Percentiles rank a stretch among this genome's conserved stretches.
Evolutionary conservation across 805 yeast species (phyloP).

Genomic region (Candida germanica): DNA sequence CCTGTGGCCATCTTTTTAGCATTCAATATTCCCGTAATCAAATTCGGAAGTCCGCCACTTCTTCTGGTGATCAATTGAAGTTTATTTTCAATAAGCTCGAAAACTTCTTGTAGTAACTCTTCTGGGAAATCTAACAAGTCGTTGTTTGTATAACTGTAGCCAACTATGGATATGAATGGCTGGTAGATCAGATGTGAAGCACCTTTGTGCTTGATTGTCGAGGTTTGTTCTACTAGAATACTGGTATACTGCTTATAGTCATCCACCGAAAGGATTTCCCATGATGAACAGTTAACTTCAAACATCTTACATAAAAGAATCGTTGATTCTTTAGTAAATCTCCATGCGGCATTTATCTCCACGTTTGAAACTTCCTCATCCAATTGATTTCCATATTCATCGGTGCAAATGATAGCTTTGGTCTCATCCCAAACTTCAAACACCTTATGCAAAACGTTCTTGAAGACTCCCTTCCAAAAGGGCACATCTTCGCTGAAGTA

Average conservation of each 20-base stretch:
- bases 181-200: slow-evolving; percentile 90
- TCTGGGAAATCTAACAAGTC: slow-evolving; percentile 39
- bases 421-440: slow-evolving; percentile 42
- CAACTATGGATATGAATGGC: slow-evolving; percentile 65
- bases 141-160: slow-evolving; percentile 39
- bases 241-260: slow-evolving; percentile 44
- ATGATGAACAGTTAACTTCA: slow-evolving; percentile 10
- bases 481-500: background rate
- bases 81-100: slow-evolving; percentile 49
- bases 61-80: slow-evolving; percentile 78
- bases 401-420: slow-evolving; percentile 39
- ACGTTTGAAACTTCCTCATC: slow-evolving; percentile 36
- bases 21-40: slow-evolving; percentile 71
- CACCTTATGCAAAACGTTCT: background rate
- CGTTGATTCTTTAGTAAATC: slow-evolving; percentile 76
- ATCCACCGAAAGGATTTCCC: slow-evolving; percentile 15
- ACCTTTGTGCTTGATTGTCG: slow-evolving; percentile 81
- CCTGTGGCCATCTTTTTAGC: slow-evolving; percentile 34
- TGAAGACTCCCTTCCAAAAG: slow-evolving; percentile 4
- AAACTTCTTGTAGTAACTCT: slow-evolving; percentile 40
- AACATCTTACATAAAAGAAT: slow-evolving; percentile 48
- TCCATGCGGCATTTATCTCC: slow-evolving; percentile 72
- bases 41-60: slow-evolving; percentile 87
- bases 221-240: slow-evolving; percentile 60
- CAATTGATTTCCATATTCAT: slow-evolving; percentile 44